Percentiles rank a stretch among this genome's conserved stretches.
Conservation (phyloP, 2,329 filamentous ascomycete species). For the Pestalotiopsis sp. region DNA sequence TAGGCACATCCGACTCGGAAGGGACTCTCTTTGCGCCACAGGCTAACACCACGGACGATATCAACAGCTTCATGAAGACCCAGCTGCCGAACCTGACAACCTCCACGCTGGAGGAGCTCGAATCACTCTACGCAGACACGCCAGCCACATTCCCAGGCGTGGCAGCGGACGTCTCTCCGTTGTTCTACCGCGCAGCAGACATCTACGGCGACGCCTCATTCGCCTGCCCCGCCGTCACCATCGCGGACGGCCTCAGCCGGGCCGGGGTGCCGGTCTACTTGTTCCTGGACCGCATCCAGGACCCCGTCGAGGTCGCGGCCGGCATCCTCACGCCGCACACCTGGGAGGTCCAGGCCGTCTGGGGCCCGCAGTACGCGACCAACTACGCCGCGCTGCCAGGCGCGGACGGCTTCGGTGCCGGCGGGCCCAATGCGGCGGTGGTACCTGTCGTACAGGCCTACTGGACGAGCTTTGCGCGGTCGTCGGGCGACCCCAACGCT, state of each 20-base stretch:
- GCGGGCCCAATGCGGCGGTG: background rate
- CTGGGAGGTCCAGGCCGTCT: slow-evolving; percentile 49
- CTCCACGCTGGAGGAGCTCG: background rate
- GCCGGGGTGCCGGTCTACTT: slow-evolving; percentile 36
- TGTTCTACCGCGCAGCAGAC: background rate
- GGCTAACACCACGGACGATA: background rate
- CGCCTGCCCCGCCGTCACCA: background rate
- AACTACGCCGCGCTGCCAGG: background rate
- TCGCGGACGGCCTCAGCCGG: background rate
- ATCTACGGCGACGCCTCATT: background rate
- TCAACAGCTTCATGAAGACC: background rate
- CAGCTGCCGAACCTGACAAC: background rate
- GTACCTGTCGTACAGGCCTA: background rate
- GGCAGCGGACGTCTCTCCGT: background rate
- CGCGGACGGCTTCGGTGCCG: background rate
- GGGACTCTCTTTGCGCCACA: background rate
- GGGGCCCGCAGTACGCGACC: slow-evolving; percentile 39
- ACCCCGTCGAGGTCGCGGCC: slow-evolving; percentile 33
- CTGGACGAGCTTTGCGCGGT: background rate
- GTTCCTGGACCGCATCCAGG: slow-evolving; percentile 53
- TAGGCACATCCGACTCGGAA: background rate
- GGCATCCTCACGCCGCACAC: slow-evolving; percentile 52
- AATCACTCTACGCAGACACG: background rate
- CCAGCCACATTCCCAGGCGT: background rate
- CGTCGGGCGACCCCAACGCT: background rate